Evolutionary conservation across 2,329 filamentous ascomycete species (phyloP).

Genomic region (Cytospora leucostoma): DNA sequence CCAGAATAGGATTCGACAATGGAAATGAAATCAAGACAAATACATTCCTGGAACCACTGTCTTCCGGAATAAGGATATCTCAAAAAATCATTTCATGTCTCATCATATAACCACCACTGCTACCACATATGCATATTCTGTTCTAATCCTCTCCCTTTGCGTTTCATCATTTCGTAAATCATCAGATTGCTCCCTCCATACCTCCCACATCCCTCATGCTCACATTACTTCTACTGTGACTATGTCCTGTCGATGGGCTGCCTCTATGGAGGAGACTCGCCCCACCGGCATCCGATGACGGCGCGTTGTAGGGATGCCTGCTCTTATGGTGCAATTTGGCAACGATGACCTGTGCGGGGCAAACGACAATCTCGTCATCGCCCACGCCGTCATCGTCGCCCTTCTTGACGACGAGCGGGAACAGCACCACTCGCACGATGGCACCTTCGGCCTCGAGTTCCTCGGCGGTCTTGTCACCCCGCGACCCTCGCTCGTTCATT

Average conservation of each 20-base stretch:
- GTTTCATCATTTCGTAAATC: slow-evolving; percentile 7
- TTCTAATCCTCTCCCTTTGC: background rate
- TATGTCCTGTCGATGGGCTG: slow-evolving; percentile 37
- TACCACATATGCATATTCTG: background rate
- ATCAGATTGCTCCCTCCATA: slow-evolving; percentile 37
- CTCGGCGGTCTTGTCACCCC: slow-evolving; percentile 49
- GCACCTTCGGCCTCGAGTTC: slow-evolving; percentile 72
- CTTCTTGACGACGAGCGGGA: slow-evolving; percentile 95
- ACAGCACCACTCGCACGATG: slow-evolving; percentile 87
- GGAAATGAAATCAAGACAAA: slow-evolving; percentile 2
- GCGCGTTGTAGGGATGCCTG: slow-evolving; percentile 42
- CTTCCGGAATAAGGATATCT: slow-evolving; percentile 23
- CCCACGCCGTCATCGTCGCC: slow-evolving; percentile 84
- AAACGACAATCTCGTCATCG: slow-evolving; percentile 93
- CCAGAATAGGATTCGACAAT: background rate
- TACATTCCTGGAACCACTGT: slow-evolving; percentile 14
- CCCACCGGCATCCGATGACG: slow-evolving; percentile 55
- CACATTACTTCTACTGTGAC: slow-evolving; percentile 39
- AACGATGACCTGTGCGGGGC: slow-evolving; percentile 89
- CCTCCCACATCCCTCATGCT: slow-evolving; percentile 41
- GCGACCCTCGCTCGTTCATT: slow-evolving; percentile 85
- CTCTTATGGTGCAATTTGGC: slow-evolving; percentile 49
- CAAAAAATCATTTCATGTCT: slow-evolving; percentile 16
- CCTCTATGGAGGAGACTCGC: slow-evolving; percentile 37
- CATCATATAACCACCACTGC: slow-evolving; percentile 12